phyloP scores from a whole-genome alignment of 2,329 filamentous ascomycete species.

The Pochonia chlamydosporia region DNA sequence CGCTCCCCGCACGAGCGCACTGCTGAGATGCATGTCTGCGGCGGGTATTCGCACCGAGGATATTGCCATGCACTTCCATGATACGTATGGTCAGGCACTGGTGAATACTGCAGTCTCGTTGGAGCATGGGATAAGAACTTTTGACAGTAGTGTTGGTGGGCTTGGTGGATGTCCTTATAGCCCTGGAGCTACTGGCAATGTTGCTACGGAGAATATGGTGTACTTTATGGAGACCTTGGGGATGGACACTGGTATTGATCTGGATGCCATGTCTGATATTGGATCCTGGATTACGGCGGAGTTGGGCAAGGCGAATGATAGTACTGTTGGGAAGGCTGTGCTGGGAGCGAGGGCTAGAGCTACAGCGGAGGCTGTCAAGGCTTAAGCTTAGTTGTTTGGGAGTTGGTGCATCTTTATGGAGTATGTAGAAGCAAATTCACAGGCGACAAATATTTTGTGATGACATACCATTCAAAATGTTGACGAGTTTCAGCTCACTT shows the following conservation, averaged over 20 bases:
- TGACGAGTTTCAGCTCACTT: no score
- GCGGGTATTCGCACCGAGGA: constrained; percentile 65
- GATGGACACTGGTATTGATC: constrained; percentile 65
- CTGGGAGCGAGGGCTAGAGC: constrained; percentile 40
- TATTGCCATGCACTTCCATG: constrained; percentile 81
- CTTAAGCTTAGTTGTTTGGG: constrained; percentile 3
- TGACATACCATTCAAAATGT: neutral
- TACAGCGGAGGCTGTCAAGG: constrained; percentile 17
- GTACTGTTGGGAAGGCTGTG: constrained; percentile 61
- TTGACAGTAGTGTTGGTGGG: constrained; percentile 75
- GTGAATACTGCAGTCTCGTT: constrained; percentile 74
- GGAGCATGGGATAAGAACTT: constrained; percentile 70
- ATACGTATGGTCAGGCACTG: constrained; percentile 82
- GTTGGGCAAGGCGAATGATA: constrained; percentile 58
- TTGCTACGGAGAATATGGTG: constrained; percentile 78
- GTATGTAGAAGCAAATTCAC: no score
- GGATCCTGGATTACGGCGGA: constrained; percentile 66
- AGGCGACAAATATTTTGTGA: no score
- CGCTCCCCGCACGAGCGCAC: constrained; percentile 58
- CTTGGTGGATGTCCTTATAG: constrained; percentile 82
- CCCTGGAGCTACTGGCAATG: constrained; percentile 80
- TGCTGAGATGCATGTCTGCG: constrained; percentile 58
- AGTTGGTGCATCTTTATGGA: no score
- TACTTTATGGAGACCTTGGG: constrained; percentile 72
- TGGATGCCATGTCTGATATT: constrained; percentile 60